Percentiles rank a stretch among this genome's conserved stretches.
Evolutionary conservation across 257 asterid genomes (phyloP).

Genomic region (Plantago elongata): DNA sequence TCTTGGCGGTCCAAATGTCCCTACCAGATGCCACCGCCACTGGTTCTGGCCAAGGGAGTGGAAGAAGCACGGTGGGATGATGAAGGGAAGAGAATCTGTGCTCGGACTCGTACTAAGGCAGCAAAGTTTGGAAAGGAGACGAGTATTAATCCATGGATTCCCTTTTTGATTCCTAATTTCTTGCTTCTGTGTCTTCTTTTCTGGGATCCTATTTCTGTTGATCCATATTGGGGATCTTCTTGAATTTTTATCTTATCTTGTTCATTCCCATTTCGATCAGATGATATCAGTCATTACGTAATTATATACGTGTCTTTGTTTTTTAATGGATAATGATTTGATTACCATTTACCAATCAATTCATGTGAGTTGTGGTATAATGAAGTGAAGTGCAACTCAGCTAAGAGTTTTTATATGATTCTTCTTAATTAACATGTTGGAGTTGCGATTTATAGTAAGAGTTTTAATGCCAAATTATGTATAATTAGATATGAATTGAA

Average conservation of each 20-base stretch:
- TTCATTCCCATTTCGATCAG: not conserved
- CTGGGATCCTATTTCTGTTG: conserved; percentile 47
- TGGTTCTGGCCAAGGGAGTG: conserved; percentile 59
- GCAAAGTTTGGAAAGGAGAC: conserved; percentile 30
- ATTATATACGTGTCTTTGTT: no score
- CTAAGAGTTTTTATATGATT: no score
- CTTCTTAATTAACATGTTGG: no score
- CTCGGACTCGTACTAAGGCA: conserved; percentile 14
- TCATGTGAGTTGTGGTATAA: no score
- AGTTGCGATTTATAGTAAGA: no score
- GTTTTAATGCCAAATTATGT: no score
- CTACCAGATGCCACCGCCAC: conserved; percentile 63
- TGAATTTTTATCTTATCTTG: not conserved
- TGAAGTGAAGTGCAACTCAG: no score
- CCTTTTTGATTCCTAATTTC: conserved; percentile 61
- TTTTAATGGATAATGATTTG: no score
- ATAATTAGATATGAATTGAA: no score
- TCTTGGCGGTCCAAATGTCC: conserved; percentile 97
- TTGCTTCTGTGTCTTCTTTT: conserved; percentile 43
- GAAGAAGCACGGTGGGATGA: conserved; percentile 72
- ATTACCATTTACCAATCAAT: no score
- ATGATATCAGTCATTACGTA: not conserved
- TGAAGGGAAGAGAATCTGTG: conserved; percentile 52
- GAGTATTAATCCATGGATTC: conserved; percentile 41
- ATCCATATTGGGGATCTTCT: conserved; percentile 2